Conservation (phyloP, 805 yeast genomes). For the Yarrowia keelungensis region DNA sequence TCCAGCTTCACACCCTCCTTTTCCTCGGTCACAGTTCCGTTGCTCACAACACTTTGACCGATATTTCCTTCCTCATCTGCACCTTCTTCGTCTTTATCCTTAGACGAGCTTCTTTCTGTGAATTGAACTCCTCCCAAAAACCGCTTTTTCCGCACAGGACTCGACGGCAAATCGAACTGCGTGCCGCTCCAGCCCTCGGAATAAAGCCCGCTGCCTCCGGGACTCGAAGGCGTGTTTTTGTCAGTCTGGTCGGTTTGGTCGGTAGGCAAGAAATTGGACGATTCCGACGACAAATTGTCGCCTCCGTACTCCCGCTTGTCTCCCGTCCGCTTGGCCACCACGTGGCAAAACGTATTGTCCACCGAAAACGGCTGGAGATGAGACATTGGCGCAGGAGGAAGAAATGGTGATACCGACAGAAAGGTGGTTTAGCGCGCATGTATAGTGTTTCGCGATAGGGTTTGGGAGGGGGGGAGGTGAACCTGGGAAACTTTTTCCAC, state of each 20-base stretch:
- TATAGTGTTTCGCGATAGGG: slow-evolving; percentile 20
- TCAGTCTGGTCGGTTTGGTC: slow-evolving; percentile 5
- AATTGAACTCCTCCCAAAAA: slow-evolving; percentile 16
- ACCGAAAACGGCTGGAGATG: slow-evolving; percentile 32
- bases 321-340: slow-evolving; percentile 7
- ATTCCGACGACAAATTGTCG: slow-evolving; percentile 16
- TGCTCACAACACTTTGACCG: background rate
- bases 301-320: slow-evolving; percentile 30
- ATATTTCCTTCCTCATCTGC: background rate
- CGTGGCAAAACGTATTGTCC: slow-evolving; percentile 7
- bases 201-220: background rate
- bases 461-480: background rate
- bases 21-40: slow-evolving; percentile 4
- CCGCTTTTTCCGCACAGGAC: slow-evolving; percentile 30
- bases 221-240: slow-evolving; percentile 6
- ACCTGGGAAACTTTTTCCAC: too few relatives aligned
- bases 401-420: too few relatives aligned
- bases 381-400: background rate
- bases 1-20: background rate
- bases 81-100: slow-evolving; percentile 1
- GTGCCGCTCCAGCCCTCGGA: slow-evolving; percentile 9
- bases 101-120: background rate
- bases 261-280: slow-evolving; percentile 21
- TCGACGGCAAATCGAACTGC: slow-evolving; percentile 15
- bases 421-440: background rate